Evolutionary conservation across 1,284 basidiomycete species (phyloP).

Genomic region (Boletellus dicymbophilus): DNA sequence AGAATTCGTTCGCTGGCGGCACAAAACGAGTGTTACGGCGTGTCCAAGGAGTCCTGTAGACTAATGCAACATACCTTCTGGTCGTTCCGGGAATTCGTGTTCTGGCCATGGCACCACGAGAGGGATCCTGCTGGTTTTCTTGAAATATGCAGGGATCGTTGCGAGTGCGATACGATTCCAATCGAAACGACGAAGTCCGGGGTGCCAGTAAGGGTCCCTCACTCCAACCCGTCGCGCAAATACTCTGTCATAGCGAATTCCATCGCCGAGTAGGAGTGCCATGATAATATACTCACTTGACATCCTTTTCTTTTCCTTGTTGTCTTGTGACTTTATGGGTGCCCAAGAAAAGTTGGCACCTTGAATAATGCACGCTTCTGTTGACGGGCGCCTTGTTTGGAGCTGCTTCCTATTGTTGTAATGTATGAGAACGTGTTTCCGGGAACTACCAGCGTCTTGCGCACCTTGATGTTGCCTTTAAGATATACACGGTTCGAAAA

Average conservation of each 20-base stretch:
- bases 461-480: constrained; percentile 53
- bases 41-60: neutral
- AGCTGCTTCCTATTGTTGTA: constrained; percentile 25
- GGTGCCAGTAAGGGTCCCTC: constrained; percentile 58
- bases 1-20: constrained; percentile 44
- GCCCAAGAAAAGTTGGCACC: constrained; percentile 75
- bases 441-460: constrained; percentile 21
- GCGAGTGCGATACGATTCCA: constrained; percentile 70
- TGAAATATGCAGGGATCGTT: constrained; percentile 60
- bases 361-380: constrained; percentile 72
- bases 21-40: constrained; percentile 9
- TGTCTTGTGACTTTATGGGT: constrained; percentile 42
- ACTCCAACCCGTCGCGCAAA: constrained; percentile 72
- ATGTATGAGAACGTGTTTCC: constrained; percentile 2
- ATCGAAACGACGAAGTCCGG: constrained; percentile 48
- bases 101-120: constrained; percentile 71
- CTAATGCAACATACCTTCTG: constrained; percentile 46
- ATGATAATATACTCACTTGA: constrained; percentile 40
- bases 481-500: constrained; percentile 71
- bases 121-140: constrained; percentile 38
- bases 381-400: constrained; percentile 31
- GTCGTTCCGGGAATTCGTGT: constrained; percentile 40
- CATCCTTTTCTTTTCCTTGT: constrained; percentile 45
- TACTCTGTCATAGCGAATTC: constrained; percentile 46
- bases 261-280: constrained; percentile 44